Conservation (phyloP, 257 asterid species). For the Solanum chiquidenum region DNA sequence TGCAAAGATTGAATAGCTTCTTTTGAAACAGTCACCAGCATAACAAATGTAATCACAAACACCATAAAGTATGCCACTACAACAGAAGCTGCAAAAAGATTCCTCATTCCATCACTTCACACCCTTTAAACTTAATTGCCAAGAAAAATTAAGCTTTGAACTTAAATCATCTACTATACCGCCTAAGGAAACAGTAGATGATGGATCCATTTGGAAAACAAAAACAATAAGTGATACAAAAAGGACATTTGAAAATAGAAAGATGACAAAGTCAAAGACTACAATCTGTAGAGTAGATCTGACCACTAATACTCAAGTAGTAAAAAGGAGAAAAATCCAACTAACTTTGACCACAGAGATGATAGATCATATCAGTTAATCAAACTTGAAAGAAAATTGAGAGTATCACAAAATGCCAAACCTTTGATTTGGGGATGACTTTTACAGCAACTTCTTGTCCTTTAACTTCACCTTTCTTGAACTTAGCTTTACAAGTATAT, state of each 20-base stretch:
- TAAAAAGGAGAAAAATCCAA: not conserved
- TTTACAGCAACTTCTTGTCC: constrained; percentile 89
- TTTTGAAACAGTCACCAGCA: not conserved
- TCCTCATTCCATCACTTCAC: not conserved
- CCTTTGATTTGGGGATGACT: constrained; percentile 91
- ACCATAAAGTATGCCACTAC: not conserved
- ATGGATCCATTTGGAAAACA: not conserved
- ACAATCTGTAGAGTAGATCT: constrained; percentile 9
- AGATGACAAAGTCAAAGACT: not conserved
- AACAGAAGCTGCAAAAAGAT: not conserved
- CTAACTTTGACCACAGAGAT: not conserved
- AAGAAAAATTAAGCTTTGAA: not conserved
- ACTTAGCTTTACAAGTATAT: constrained; percentile 76
- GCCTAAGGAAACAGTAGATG: not conserved
- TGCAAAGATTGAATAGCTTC: not conserved
- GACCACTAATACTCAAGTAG: not conserved
- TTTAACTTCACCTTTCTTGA: constrained; percentile 76
- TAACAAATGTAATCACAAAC: not conserved
- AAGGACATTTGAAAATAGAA: not conserved
- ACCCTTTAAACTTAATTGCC: not conserved
- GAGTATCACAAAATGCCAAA: constrained; percentile 5
- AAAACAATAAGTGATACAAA: not conserved
- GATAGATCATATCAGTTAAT: not conserved
- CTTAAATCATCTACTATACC: not conserved
- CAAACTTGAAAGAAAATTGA: not conserved